Evolutionary conservation across 2,329 filamentous ascomycete genomes (phyloP), one percentile per base, ranked within the genome.

Genomic region (Monilinia aucupariae): DNA sequence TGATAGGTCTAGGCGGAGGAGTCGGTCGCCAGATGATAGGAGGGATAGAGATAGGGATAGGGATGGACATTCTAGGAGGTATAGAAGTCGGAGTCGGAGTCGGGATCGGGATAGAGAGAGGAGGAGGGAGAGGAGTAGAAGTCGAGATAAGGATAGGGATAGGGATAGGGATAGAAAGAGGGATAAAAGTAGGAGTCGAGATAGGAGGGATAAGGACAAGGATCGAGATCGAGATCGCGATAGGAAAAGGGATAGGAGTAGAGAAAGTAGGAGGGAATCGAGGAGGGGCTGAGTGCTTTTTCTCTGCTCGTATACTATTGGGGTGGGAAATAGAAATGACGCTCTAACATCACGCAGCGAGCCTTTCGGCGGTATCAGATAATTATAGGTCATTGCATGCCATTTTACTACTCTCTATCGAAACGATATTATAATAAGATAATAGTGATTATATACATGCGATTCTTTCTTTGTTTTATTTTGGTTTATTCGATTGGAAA

Each of bases 201-300:
- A 53, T 47, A 53, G 54, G 30, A 51, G 20, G 53, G 39, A 45
- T 34, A 47, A 41, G 13, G 27, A 34, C 12, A n/a, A 39, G 17
- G 53, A 56, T 56, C 20, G 53, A 9, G 54, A 65, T 59, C 54
- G 66, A 22, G 67, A 68, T 55, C 53, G 67, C 32, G 67, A 68
- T 41, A 67, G 61, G 20, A 67, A 68, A 27, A 66, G 67, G 43
- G 67, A 71, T 8, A 65, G 69, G 25, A 68, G 66, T 48, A 53
- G 67, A 13, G 67, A 65, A 13, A 67, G 64, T n/a, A 63, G 64
- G 22, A 67, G 68, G n/a, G 68, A 70, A 17, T 64, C 65, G 20
- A 66, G 62, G 52, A 62, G 66, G 51, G 64, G 64, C 30, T 66
- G 66, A 75, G 30, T 15, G 22, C 15, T 27, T 17, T 17, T 25